Evolutionary conservation across 345 rosid genomes (phyloP), one percentile per base, ranked within the genome.

Genomic region (Brassica rapa): DNA sequence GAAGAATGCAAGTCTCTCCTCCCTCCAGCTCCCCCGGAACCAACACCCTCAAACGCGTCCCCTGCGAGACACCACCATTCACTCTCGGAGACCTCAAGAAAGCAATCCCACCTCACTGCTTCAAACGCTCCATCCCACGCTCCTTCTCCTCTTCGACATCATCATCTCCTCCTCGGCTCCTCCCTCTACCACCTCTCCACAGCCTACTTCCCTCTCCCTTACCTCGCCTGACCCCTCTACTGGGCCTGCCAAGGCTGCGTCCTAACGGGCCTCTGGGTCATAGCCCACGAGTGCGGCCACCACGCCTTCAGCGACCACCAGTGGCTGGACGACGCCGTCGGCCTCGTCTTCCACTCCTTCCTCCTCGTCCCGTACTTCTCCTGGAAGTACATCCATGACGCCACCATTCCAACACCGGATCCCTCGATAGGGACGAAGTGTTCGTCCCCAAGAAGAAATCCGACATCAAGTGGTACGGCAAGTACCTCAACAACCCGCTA

Each of bases 201-300:
- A 69, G 84, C 15, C 53, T 94, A 82, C 81, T 73, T 92, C 81
- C 82, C 82, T 29, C 88, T 89, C 72, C 72, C 88, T 11, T 89
- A 78, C 68, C 12, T 89, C 16, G 96, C 96, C 4, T 94, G 98
- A 98, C 87, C 89, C 0, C 62, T 89, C 69, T 94, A 94, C 78
- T 88, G 98, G 94, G 84, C 77, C 12, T 12, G 88, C 29, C 98
- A 92, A 76, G 98, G 98, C 73, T 86, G 87, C 71, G 72, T 92
- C 72, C 81, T 86, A 19, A 89, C 94, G 0, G 96, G 97, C 11
- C 83, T 91, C 61, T 92, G 98, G 98, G 97, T 94, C 60, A 76
- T 94, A 39, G 97, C 93, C 3, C 98, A 94, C 12, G 98, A 94
- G 69, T 94, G 98, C 1, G 98, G 98, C 67, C 98, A 94, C 83